These are phyloP conservation scores for Clonostachys solani DNA, from an alignment of 2,329 filamentous ascomycete species.

Conservation along the genomic window DNA sequence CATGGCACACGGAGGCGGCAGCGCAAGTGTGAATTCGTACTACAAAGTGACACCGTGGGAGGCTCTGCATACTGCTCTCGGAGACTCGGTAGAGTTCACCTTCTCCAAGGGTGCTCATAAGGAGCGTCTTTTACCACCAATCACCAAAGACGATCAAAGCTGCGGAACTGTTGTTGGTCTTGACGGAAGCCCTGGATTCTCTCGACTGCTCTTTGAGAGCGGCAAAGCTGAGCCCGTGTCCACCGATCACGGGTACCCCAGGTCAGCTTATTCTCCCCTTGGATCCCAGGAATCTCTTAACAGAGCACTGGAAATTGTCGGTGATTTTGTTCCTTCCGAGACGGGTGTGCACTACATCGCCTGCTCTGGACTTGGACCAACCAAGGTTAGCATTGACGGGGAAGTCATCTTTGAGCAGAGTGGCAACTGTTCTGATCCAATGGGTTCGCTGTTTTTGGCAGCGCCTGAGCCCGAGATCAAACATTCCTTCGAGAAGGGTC, in stretches of 20 bases:
- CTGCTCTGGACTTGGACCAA: constrained; percentile 18
- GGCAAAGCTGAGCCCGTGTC: constrained; percentile 10
- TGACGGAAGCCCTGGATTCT: constrained; percentile 19
- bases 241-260: constrained; percentile 8
- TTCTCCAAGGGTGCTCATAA: constrained; percentile 4
- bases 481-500: constrained; percentile 12
- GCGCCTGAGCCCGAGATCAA: constrained; percentile 16
- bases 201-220: constrained; percentile 13
- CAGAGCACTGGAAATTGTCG: constrained; percentile 16
- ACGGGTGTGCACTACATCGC: constrained; percentile 18
- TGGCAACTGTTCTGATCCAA: constrained; percentile 16
- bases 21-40: constrained; percentile 23
- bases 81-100: constrained; percentile 10
- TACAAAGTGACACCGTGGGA: constrained; percentile 23
- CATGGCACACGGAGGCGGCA: constrained; percentile 29
- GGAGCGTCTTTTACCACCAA: constrained; percentile 1
- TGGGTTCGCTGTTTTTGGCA: constrained; percentile 19
- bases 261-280: constrained; percentile 13
- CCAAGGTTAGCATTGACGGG: constrained; percentile 15
- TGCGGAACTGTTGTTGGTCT: constrained; percentile 13
- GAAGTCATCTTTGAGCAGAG: constrained; percentile 18
- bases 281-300: constrained; percentile 14
- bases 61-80: constrained; percentile 13
- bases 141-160: constrained; percentile 3
- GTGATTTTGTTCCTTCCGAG: constrained; percentile 18